Base-by-base conservation (phyloP, 495 filamentous ascomycete genomes). In the Gamarada debralockiae region DNA sequence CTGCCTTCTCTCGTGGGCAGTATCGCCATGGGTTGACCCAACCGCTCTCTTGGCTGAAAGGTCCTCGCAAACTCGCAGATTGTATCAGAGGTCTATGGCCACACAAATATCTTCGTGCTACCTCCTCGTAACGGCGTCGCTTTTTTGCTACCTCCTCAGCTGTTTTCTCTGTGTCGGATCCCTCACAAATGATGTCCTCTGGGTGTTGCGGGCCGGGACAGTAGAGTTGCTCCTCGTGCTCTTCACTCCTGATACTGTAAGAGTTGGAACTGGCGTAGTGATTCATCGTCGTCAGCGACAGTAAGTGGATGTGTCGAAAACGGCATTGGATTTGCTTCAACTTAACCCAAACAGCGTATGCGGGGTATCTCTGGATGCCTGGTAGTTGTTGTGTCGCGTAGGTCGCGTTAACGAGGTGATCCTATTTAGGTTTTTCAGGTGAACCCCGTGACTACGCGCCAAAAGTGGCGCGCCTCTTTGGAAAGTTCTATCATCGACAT, bases 21-120 rank as follows among this genome's bases (percentile, higher is more conserved):
- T 48, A 38, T 24, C 46, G 44, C 62, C 62, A 65, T 24, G 62
- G 62, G 38, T 65, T 62, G 20, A 38, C 31, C 62, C 62, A 65
- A 9, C 52, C 58, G 39, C 18, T 51, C 20, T 42, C 34, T 13
- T 36, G 40, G 0, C 46, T 25, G 7, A 65, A 39, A 1, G 58
- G 62, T 15, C 62, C 62, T 55, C 44, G 49, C n/a, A 65, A 52
- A 14, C 23, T 40, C 8, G 59, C 56, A 57, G 62, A 65, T 10
- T 51, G 46, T 52, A 65, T 22, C 15, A 57, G 17, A n/a, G 62
- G 62, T 21, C 48, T n/a, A 13, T 55, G 31, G 2, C 62, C 62
- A 17, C 20, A 18, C 12, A 41, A 18, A 39, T 25, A 57, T 39
- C 59, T 48, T 39, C 24, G 15, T 22, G 55, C 62, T 1, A 50